Conservation (phyloP, 179 eudicot species). For the Beta lomatogona region DNA sequence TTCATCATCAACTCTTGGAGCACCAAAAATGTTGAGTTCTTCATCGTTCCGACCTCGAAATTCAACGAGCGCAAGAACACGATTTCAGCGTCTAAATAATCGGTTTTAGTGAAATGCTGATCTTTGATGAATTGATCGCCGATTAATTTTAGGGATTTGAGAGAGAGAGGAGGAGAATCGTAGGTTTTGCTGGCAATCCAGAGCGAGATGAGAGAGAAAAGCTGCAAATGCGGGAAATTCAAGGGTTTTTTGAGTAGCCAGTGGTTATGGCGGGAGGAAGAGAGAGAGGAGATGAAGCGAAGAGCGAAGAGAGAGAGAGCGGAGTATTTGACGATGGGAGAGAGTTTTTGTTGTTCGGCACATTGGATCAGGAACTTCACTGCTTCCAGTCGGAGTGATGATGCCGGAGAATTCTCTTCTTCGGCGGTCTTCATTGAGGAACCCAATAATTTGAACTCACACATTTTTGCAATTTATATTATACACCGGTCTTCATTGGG, state of each 20-base stretch:
- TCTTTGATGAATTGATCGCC: slow-evolving; percentile 59
- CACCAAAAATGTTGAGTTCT: slow-evolving; percentile 42
- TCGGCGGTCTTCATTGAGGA: neutral
- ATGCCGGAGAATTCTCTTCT: neutral
- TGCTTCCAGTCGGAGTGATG: slow-evolving; percentile 32
- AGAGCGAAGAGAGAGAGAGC: slow-evolving; percentile 73
- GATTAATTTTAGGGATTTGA: slow-evolving; percentile 54
- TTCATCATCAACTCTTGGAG: slow-evolving; percentile 55
- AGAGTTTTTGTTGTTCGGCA: slow-evolving; percentile 50
- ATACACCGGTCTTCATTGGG: too few species aligned
- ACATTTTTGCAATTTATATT: too few species aligned
- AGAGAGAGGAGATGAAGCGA: slow-evolving; percentile 62
- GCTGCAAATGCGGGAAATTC: slow-evolving; percentile 64
- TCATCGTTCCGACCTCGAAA: slow-evolving; percentile 64
- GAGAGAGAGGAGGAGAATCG: slow-evolving; percentile 55
- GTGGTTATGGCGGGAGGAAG: slow-evolving; percentile 20
- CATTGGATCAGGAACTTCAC: slow-evolving; percentile 53
- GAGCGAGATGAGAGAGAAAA: slow-evolving; percentile 71
- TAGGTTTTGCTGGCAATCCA: slow-evolving; percentile 89
- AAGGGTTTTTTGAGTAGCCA: slow-evolving; percentile 64
- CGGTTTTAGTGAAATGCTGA: slow-evolving; percentile 68
- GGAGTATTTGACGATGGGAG: slow-evolving; percentile 70
- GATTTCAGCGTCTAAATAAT: slow-evolving; percentile 70
- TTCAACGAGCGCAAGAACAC: slow-evolving; percentile 57
- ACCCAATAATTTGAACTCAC: too few species aligned